phyloP scores from a whole-genome alignment of 2,329 filamentous ascomycete species.

The Teratosphaeria viscida region DNA sequence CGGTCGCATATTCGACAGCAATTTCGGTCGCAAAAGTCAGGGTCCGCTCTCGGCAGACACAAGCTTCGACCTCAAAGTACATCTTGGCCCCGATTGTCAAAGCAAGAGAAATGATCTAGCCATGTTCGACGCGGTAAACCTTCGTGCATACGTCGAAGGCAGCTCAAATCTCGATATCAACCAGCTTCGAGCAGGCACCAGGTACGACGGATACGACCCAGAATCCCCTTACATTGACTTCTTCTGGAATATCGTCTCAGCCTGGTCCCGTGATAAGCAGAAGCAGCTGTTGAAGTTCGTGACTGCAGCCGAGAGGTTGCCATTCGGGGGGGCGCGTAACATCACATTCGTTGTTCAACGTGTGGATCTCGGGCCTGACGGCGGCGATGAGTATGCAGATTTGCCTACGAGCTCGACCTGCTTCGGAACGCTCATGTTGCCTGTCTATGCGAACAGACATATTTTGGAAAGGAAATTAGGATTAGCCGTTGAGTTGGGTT shows the following conservation, averaged over 20 bases:
- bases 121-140: slow-evolving; percentile 49
- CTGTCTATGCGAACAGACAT: slow-evolving; percentile 64
- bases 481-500: slow-evolving; percentile 80
- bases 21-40: not conserved
- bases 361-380: slow-evolving; percentile 49
- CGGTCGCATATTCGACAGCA: slow-evolving; percentile 22
- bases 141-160: slow-evolving; percentile 77
- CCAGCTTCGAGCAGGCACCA: slow-evolving; percentile 58
- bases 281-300: slow-evolving; percentile 81
- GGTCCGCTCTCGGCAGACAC: not conserved
- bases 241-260: slow-evolving; percentile 75
- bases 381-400: slow-evolving; percentile 33
- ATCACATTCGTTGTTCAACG: slow-evolving; percentile 75
- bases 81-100: not conserved
- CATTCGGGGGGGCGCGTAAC: slow-evolving; percentile 72
- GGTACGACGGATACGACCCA: slow-evolving; percentile 72
- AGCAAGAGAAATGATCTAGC: not conserved
- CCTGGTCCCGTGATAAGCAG: slow-evolving; percentile 58
- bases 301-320: slow-evolving; percentile 82
- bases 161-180: slow-evolving; percentile 67
- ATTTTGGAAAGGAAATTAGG: slow-evolving; percentile 62
- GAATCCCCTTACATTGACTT: slow-evolving; percentile 58
- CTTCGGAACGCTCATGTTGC: slow-evolving; percentile 78
- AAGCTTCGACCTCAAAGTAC: not conserved
- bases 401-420: slow-evolving; percentile 87